These are phyloP conservation scores for Paecilomyces formosus DNA, from an alignment of 2,329 filamentous ascomycete species.

Conservation along the genomic window DNA sequence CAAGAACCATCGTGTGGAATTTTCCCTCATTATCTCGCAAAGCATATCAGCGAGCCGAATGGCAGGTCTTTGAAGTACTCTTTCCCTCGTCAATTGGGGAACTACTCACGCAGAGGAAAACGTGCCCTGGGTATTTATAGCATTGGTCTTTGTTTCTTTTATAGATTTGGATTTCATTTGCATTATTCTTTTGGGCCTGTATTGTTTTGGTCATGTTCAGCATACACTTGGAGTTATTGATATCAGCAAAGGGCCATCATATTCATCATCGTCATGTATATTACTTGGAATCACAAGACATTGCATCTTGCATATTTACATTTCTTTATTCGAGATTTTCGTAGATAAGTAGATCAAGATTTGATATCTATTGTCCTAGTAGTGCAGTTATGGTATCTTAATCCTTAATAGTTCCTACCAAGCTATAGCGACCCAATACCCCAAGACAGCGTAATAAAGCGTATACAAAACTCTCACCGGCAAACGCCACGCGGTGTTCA, in stretches of 20 bases:
- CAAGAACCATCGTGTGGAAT: background rate
- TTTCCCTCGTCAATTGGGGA: constrained; percentile 2
- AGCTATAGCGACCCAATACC: too few species aligned
- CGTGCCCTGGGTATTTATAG: background rate
- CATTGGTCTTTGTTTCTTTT: too few species aligned
- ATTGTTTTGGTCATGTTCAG: background rate
- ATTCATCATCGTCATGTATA: background rate
- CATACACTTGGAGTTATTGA: background rate
- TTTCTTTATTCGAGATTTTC: too few species aligned
- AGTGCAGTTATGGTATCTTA: too few species aligned
- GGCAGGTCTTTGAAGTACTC: constrained; percentile 1
- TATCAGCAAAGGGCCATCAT: background rate
- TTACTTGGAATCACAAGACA: background rate
- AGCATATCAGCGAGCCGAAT: background rate
- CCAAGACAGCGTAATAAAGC: too few species aligned
- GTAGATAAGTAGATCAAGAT: too few species aligned
- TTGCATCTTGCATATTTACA: background rate
- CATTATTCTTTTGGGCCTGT: background rate
- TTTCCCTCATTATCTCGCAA: constrained; percentile 3
- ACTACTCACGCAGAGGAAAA: background rate
- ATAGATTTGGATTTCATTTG: background rate
- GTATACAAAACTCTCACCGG: too few species aligned
- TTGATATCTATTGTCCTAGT: too few species aligned
- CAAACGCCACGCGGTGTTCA: too few species aligned
- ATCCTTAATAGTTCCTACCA: too few species aligned